A percentile compares a stretch with the other conserved stretches of the same genome.
Evolutionary conservation across 2,329 filamentous ascomycete genomes (phyloP).

Genomic region (Pyrenophora graminea): DNA sequence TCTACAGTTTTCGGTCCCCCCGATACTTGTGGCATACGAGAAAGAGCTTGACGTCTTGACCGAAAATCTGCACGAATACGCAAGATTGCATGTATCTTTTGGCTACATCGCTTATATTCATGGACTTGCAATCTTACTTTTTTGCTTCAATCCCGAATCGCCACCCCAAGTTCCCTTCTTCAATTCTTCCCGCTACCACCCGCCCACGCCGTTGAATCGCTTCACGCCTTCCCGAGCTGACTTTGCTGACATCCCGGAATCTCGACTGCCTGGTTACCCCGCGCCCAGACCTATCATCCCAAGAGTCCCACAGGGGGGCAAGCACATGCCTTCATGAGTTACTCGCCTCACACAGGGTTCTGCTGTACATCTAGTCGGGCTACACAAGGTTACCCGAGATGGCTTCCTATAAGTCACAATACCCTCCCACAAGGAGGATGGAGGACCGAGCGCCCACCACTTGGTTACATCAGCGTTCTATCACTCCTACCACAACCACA

Average conservation of each 20-base stretch:
- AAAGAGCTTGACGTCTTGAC: constrained; percentile 32
- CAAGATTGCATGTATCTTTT: constrained; percentile 32
- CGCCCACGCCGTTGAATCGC: constrained; percentile 26
- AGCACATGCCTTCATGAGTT: constrained; percentile 49
- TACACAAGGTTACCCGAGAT: constrained; percentile 45
- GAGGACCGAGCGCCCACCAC: constrained; percentile 41
- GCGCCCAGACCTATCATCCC: constrained; percentile 22
- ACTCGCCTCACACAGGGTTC: constrained; percentile 39
- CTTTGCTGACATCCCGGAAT: constrained; percentile 36
- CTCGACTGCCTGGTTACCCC: constrained; percentile 24
- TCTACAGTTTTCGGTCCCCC: constrained; percentile 30
- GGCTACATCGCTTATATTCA: constrained; percentile 37
- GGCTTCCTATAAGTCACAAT: constrained; percentile 49
- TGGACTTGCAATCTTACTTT: constrained; percentile 33
- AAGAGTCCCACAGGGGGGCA: constrained; percentile 29
- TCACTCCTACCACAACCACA: constrained; percentile 38
- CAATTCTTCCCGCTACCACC: constrained; percentile 33
- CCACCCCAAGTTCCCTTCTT: constrained; percentile 38
- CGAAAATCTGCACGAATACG: constrained; percentile 34
- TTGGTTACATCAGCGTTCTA: constrained; percentile 44
- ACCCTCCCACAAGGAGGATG: constrained; percentile 38
- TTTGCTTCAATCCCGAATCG: constrained; percentile 34
- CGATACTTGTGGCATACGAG: constrained; percentile 33
- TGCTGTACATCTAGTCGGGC: constrained; percentile 42
- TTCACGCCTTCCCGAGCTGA: constrained; percentile 39